Percentiles rank a stretch among this genome's conserved stretches.
Evolutionary conservation across 2,329 filamentous ascomycete genomes (phyloP).

Genomic region (Penicillium olsonii): DNA sequence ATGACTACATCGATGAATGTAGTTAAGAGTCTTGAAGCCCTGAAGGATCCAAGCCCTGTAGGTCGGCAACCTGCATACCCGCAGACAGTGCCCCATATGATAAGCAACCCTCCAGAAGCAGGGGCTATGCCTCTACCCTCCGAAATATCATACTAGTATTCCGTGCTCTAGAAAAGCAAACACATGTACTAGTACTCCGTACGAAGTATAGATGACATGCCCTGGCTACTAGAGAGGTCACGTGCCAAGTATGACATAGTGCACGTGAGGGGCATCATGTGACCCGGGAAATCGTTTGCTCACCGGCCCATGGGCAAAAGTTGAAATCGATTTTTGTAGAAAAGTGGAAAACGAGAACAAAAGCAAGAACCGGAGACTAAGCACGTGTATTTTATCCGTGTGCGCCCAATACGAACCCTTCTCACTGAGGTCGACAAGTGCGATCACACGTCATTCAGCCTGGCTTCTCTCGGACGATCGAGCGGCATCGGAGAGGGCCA

Average conservation of each 20-base stretch:
- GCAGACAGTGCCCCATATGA: too few species aligned
- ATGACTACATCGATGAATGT: too few species aligned
- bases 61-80: too few species aligned
- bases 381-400: too few species aligned
- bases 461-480: constrained; percentile 37
- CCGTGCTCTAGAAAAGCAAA: too few species aligned
- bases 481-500: constrained; percentile 39
- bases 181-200: too few species aligned
- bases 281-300: constrained; percentile 4
- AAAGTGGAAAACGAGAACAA: not conserved
- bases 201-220: too few species aligned
- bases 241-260: not conserved
- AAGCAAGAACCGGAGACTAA: not conserved
- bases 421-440: not conserved
- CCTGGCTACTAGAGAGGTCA: not conserved
- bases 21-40: too few species aligned
- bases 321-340: constrained; percentile 1
- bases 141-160: too few species aligned
- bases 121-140: too few species aligned
- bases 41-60: too few species aligned
- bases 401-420: not conserved
- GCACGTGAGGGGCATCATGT: not conserved
- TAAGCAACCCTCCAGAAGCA: too few species aligned
- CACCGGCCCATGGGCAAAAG: constrained; percentile 5
- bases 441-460: constrained; percentile 32